Percentiles rank a stretch among this genome's conserved stretches.
Conservation (phyloP, 257 asterid genomes). For the Solanum paucissectum region DNA sequence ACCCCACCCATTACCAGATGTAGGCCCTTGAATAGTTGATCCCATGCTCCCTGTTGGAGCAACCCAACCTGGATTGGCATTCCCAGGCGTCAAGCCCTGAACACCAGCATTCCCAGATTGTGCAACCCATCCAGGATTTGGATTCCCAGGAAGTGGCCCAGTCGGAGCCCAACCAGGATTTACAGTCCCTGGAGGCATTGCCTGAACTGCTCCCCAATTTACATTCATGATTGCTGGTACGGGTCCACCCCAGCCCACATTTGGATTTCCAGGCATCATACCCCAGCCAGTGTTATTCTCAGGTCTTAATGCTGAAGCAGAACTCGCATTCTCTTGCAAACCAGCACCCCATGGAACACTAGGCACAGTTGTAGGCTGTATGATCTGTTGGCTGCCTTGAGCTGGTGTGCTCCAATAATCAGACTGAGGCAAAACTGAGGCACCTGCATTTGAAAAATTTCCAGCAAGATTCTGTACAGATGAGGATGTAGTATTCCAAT, state of each 20-base stretch:
- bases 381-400: conserved; percentile 47
- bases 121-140: conserved; percentile 45
- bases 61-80: conserved; percentile 29
- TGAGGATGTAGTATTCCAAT: conserved; percentile 34
- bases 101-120: conserved; percentile 28
- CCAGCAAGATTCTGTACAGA: conserved; percentile 40
- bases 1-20: conserved; percentile 23
- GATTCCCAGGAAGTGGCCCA: conserved; percentile 29
- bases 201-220: conserved; percentile 50
- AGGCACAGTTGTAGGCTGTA: conserved; percentile 35
- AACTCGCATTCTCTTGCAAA: conserved; percentile 24
- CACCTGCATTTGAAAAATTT: conserved; percentile 35
- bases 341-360: conserved; percentile 46
- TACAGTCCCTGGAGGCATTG: conserved; percentile 30
- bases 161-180: conserved; percentile 49
- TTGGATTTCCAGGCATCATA: conserved; percentile 38
- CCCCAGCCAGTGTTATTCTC: conserved; percentile 63
- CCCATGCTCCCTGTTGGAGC: conserved; percentile 36
- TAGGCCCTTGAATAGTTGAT: conserved; percentile 23
- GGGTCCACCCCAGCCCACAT: conserved; percentile 60
- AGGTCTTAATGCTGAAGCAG: conserved; percentile 27
- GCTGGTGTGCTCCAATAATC: conserved; percentile 49
- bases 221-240: conserved; percentile 32
- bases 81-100: conserved; percentile 30
- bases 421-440: conserved; percentile 35